Conservation (phyloP, 1,284 basidiomycete genomes). For the Cutaneotrichosporon sp. region DNA sequence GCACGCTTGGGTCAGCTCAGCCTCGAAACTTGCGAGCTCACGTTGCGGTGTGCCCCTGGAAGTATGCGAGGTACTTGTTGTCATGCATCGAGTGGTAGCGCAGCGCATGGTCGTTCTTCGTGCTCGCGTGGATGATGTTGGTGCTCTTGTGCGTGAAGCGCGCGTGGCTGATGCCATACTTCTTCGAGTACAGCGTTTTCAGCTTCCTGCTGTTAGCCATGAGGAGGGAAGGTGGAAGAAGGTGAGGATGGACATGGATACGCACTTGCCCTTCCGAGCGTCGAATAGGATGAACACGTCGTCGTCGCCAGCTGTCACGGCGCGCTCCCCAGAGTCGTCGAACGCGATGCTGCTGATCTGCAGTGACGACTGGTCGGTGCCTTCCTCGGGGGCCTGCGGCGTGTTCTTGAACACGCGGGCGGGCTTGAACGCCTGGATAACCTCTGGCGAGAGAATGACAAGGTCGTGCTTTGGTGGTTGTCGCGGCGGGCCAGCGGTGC, state of each 20-base stretch:
- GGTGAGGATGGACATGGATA: conserved; percentile 34
- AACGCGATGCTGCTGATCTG: conserved; percentile 82
- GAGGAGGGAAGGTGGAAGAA: conserved; percentile 23
- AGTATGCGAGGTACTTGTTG: conserved; percentile 94
- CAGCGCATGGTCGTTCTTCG: conserved; percentile 85
- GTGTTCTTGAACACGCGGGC: conserved; percentile 83
- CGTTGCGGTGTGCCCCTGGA: conserved; percentile 85
- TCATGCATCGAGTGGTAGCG: conserved; percentile 94
- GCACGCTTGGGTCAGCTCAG: conserved; percentile 59
- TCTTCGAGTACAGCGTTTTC: conserved; percentile 85
- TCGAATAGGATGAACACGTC: conserved; percentile 89
- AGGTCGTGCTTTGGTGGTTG: neutral
- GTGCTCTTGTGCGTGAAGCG: conserved; percentile 90
- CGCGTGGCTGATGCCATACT: conserved; percentile 93
- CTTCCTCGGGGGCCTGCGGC: conserved; percentile 36
- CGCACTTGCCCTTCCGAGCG: conserved; percentile 88
- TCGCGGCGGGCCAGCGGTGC: neutral
- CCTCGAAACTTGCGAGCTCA: conserved; percentile 41
- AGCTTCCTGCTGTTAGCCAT: conserved; percentile 59
- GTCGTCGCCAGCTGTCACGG: conserved; percentile 89
- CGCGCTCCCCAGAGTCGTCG: conserved; percentile 82
- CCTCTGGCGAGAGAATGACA: neutral
- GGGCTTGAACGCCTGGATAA: conserved; percentile 54
- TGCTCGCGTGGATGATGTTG: conserved; percentile 86
- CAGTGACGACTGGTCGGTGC: conserved; percentile 42